A percentile compares a stretch with the other conserved stretches of the same genome.
Evolutionary conservation across 192 early-diverging fungal species (phyloP).

Genomic region (Martensiomyces pterosporus): DNA sequence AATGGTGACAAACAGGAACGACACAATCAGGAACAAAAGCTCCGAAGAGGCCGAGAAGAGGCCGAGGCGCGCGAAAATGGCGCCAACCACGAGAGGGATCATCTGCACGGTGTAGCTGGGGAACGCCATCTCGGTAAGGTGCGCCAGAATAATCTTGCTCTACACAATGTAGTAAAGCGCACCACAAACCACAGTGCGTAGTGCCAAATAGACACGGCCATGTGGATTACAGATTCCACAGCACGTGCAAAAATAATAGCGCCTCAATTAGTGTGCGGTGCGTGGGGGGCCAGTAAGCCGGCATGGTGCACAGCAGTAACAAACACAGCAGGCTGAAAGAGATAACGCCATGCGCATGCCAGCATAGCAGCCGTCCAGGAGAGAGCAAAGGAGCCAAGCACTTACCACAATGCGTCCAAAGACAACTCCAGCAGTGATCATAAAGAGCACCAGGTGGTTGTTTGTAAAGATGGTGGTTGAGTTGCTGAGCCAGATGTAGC

Average conservation of each 20-base stretch:
- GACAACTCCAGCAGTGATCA: constrained; percentile 70
- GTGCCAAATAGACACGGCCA: neutral
- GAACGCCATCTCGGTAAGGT: constrained; percentile 77
- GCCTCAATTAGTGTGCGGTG: no score
- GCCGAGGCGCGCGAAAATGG: constrained; percentile 61
- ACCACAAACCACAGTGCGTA: neutral
- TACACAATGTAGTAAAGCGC: constrained; percentile 11
- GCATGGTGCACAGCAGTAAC: no score
- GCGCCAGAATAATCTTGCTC: constrained; percentile 87
- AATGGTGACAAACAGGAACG: constrained; percentile 66
- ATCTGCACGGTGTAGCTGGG: constrained; percentile 79
- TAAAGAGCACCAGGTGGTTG: constrained; percentile 71
- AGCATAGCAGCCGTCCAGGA: no score
- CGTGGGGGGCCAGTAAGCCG: no score
- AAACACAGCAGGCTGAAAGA: no score
- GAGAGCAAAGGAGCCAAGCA: no score
- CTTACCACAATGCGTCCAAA: constrained; percentile 78
- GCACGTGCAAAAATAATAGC: no score
- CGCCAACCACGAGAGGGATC: constrained; percentile 70
- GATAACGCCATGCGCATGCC: no score
- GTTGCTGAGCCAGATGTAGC: constrained; percentile 70
- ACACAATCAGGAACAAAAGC: constrained; percentile 63
- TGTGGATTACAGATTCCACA: no score
- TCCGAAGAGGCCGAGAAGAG: constrained; percentile 67
- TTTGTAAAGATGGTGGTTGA: constrained; percentile 63